Evolutionary conservation across 306 rosid genomes (phyloP), one percentile per base, ranked within the genome.

Genomic region (Bauhinia variegata): DNA sequence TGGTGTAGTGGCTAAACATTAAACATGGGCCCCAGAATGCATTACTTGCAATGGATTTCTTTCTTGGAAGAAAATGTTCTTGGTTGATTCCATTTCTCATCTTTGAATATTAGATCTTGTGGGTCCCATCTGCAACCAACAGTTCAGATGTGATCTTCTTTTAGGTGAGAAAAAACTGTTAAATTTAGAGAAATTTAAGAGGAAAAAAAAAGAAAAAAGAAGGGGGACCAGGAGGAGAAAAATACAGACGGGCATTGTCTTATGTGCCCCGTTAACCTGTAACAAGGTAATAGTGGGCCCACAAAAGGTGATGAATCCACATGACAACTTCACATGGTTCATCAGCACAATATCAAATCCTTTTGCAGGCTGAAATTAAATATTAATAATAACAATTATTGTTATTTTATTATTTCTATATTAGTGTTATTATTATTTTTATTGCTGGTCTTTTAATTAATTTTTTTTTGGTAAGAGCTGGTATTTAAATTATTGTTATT

Each of bases 231-330:
- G 5, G 5, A 44, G 5, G 7, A 47, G 30, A 14, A 66, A 59
- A 53, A 23, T 49, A 60, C 36, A 55, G 9, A 11, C 33, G 30
- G 34, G 55, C 58, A 76, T 73, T 81, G 83, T 72, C 76, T 77
- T 65, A 12, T 72, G 23, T 67, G 58, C 4, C 34, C 6, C 56
- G 38, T 58, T 74, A 68, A 65, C 74, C 77, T 80, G 76, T 63
- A 75, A 77, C 58, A 72, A 65, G 70, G 44, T 57, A 59, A 13
- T 63, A 32, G 0, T 44, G 82, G 86, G 34, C 79, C 83, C 75
- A 65, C 79, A 17, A n/a, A 31, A 62, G 41, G 36, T 55, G 60
- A 42, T 52, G 37, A 34, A 43, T 68, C 43, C 77, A 68, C 78
- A 61, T 78, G 80, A 48, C 67, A 58, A 38, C 71, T 57, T 68